Conservation (phyloP, 2,329 filamentous ascomycete species). For the Capronia coronata region DNA sequence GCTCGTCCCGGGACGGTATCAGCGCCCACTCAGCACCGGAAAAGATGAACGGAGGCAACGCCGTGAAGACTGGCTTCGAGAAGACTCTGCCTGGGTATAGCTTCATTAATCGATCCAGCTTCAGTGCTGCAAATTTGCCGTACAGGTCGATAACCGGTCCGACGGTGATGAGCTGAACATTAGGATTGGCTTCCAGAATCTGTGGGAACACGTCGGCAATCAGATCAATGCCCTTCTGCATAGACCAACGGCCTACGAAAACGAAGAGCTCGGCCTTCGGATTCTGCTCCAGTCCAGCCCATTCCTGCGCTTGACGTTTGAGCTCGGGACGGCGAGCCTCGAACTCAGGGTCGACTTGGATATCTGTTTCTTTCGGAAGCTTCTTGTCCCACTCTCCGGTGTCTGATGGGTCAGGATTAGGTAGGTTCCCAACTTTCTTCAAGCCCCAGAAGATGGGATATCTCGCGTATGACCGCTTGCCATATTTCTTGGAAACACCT, state of each 20-base stretch:
- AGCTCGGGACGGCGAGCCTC: conserved; percentile 50
- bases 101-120: conserved; percentile 58
- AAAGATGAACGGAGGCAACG: conserved; percentile 61
- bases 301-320: conserved; percentile 58
- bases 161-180: conserved; percentile 57
- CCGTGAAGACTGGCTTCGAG: conserved; percentile 63
- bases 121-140: conserved; percentile 61
- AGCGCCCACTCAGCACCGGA: conserved; percentile 62
- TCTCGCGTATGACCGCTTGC: conserved; percentile 58
- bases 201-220: conserved; percentile 62
- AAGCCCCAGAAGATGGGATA: conserved; percentile 66
- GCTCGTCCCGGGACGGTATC: conserved; percentile 63
- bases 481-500: conserved; percentile 63
- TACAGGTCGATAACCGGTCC: conserved; percentile 63
- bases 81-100: conserved; percentile 60
- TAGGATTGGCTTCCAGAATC: conserved; percentile 54
- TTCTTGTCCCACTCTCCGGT: conserved; percentile 55
- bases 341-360: conserved; percentile 49
- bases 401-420: conserved; percentile 61
- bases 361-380: conserved; percentile 44
- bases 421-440: conserved; percentile 55
- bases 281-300: conserved; percentile 58
- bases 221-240: conserved; percentile 63
- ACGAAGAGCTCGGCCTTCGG: conserved; percentile 60
- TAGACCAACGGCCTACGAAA: conserved; percentile 63